Percentiles rank a stretch among this genome's conserved stretches.
Conservation (phyloP, 345 rosid species). For the Brassica rapa region DNA sequence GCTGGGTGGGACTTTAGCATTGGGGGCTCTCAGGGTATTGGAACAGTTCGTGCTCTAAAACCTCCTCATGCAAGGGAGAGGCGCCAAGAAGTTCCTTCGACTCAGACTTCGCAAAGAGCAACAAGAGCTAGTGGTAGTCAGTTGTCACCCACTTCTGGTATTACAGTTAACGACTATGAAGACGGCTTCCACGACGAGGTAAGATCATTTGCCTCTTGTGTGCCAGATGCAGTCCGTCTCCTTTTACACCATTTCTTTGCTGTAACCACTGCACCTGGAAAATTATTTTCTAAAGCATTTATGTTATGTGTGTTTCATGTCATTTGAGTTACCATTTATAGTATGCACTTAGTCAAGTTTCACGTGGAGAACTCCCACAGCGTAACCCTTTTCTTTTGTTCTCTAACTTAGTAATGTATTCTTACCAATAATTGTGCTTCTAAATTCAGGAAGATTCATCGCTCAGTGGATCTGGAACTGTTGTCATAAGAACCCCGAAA, state of each 20-base stretch:
- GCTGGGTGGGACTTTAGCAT: slow-evolving; percentile 96
- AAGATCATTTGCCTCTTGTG: slow-evolving; percentile 41
- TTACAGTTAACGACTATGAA: slow-evolving; percentile 42
- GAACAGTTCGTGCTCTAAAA: slow-evolving; percentile 66
- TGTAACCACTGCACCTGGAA: not conserved
- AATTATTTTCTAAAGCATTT: not conserved
- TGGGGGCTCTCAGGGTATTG: slow-evolving; percentile 67
- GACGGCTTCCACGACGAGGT: slow-evolving; percentile 59
- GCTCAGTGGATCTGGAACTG: slow-evolving; percentile 77
- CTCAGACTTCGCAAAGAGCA: slow-evolving; percentile 60
- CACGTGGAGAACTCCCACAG: not conserved
- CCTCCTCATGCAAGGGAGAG: slow-evolving; percentile 86
- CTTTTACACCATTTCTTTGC: slow-evolving; percentile 9
- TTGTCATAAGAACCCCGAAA: slow-evolving; percentile 71
- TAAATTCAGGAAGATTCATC: slow-evolving; percentile 69
- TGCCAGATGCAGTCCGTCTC: slow-evolving; percentile 9
- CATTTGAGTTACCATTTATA: not conserved
- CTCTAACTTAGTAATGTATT: not conserved
- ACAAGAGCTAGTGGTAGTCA: slow-evolving; percentile 50
- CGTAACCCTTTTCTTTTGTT: not conserved
- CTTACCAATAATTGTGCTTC: slow-evolving; percentile 8
- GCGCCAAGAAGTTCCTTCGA: slow-evolving; percentile 57
- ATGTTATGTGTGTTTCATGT: not conserved
- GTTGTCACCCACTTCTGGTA: slow-evolving; percentile 50
- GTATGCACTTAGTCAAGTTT: slow-evolving; percentile 3